Conservation (phyloP, 495 filamentous ascomycete species). For the Hypoxylon lienhwacheense region DNA sequence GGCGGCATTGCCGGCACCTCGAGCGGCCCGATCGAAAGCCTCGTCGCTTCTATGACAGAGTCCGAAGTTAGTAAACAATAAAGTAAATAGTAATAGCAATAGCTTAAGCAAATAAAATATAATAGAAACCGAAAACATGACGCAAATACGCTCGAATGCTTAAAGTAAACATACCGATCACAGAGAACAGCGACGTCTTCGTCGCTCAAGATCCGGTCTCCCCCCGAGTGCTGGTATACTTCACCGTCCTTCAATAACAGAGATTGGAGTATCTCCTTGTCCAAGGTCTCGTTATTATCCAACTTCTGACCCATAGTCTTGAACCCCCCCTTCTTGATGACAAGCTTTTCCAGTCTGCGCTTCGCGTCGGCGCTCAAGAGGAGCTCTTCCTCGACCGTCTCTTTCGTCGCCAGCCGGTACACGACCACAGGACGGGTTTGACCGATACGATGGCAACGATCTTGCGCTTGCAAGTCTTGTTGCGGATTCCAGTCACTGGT, state of each 20-base stretch:
- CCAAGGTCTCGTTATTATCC: slow-evolving; percentile 52
- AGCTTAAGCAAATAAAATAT: slow-evolving; percentile 18
- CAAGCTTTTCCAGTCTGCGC: slow-evolving; percentile 88
- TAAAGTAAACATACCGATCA: slow-evolving; percentile 50
- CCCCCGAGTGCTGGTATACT: slow-evolving; percentile 59
- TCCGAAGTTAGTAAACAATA: too few relatives aligned
- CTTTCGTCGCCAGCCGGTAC: slow-evolving; percentile 92
- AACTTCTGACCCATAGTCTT: slow-evolving; percentile 62
- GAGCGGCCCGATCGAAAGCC: slow-evolving; percentile 79
- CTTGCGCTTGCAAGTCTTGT: slow-evolving; percentile 94
- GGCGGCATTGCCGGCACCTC: slow-evolving; percentile 63
- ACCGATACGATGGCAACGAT: slow-evolving; percentile 91
- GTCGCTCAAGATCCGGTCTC: slow-evolving; percentile 69
- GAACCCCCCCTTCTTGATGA: slow-evolving; percentile 90
- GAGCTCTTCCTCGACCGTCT: slow-evolving; percentile 86
- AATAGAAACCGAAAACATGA: neutral
- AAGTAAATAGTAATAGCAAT: too few relatives aligned
- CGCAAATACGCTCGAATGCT: too few relatives aligned
- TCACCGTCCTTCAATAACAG: slow-evolving; percentile 66
- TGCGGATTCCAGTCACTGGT: slow-evolving; percentile 93
- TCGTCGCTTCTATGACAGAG: slow-evolving; percentile 65
- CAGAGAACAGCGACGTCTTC: slow-evolving; percentile 76
- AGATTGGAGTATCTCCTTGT: slow-evolving; percentile 60
- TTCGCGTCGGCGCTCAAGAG: slow-evolving; percentile 90
- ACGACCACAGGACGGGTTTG: slow-evolving; percentile 90